A percentile compares a stretch with the other conserved stretches of the same genome.
phyloP scores from a whole-genome alignment of 2,329 filamentous ascomycete species.

The Juglanconis oblonga region DNA sequence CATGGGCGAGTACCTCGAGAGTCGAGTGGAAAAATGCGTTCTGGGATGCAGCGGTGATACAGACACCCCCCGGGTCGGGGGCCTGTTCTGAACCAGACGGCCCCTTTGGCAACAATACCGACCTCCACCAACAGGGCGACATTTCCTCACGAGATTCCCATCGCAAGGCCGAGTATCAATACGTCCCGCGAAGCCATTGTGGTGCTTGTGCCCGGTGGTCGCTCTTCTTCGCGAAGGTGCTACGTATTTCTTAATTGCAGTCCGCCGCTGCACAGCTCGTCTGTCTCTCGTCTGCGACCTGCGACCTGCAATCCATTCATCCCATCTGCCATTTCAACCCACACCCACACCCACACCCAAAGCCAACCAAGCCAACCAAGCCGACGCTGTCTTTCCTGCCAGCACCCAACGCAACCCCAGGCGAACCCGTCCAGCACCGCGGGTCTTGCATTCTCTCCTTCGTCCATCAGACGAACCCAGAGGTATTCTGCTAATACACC shows the following conservation, averaged over 20 bases:
- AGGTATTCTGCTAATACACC: neutral
- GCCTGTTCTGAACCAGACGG: too few relatives aligned
- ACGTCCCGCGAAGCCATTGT: neutral
- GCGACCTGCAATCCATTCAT: neutral
- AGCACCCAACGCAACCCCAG: neutral
- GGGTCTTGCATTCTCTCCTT: neutral
- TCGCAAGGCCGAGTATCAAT: slow-evolving; percentile 4
- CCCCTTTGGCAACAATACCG: neutral
- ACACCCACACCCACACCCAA: slow-evolving; percentile 1
- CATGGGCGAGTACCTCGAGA: too few relatives aligned
- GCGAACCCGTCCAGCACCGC: neutral
- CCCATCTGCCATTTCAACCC: neutral
- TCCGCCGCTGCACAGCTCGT: slow-evolving; percentile 7
- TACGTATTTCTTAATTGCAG: slow-evolving; percentile 1
- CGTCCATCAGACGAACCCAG: neutral
- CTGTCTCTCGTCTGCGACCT: neutral
- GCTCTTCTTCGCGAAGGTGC: slow-evolving; percentile 1
- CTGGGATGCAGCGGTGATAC: too few relatives aligned
- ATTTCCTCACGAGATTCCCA: neutral
- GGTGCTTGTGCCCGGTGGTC: neutral
- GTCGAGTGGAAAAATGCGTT: too few relatives aligned
- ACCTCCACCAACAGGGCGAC: neutral
- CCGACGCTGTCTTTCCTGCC: neutral
- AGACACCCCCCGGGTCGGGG: too few relatives aligned
- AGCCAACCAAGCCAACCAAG: slow-evolving; percentile 8